Conservation (phyloP, 768 basidiomycete genomes). For the Mycena sanguinolenta region DNA sequence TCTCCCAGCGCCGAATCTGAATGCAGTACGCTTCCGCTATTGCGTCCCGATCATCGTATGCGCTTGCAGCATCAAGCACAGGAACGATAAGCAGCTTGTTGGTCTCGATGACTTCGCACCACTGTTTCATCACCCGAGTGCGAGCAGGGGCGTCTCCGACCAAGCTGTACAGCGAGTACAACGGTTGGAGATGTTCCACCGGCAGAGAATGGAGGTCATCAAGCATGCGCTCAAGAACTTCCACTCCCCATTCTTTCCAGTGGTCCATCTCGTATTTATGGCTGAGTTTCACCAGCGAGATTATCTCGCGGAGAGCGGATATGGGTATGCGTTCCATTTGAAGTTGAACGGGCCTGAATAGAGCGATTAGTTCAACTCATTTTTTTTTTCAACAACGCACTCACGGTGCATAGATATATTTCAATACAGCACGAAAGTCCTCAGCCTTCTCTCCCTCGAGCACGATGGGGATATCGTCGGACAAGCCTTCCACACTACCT, state of each 20-base stretch:
- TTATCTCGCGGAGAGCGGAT: not conserved
- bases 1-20: not conserved
- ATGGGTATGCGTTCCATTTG: not conserved
- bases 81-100: not conserved
- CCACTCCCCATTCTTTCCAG: not conserved
- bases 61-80: not conserved
- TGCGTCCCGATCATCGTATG: not conserved
- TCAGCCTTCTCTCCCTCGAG: not conserved
- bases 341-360: not conserved
- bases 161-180: not conserved
- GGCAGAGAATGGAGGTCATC: not conserved
- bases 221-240: not conserved
- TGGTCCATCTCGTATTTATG: conserved; percentile 1
- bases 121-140: not conserved
- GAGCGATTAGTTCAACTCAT: too few species aligned
- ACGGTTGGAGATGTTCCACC: not conserved
- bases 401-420: not conserved
- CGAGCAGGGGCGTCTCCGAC: not conserved
- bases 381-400: not conserved
- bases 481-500: too few species aligned
- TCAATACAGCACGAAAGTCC: not conserved
- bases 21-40: not conserved
- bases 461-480: too few species aligned
- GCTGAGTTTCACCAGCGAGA: not conserved
- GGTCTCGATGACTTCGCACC: not conserved